These are phyloP conservation scores for Didymella glomerata DNA, from an alignment of 2,329 filamentous ascomycete genomes.

Conservation along the genomic window DNA sequence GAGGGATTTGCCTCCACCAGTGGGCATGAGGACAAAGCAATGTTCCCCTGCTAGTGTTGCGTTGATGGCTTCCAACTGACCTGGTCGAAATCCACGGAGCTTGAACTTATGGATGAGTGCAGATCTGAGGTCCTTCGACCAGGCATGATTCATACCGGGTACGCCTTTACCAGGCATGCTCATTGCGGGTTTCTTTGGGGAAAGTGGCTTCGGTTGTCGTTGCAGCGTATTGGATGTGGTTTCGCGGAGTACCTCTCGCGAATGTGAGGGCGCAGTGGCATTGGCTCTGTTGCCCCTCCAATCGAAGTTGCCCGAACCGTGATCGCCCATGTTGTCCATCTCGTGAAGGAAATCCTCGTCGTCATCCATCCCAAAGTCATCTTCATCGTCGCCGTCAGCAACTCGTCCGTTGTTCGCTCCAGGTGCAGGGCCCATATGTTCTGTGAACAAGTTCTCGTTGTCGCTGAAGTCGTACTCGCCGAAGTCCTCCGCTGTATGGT, in stretches of 20 bases:
- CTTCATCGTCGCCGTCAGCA: constrained; percentile 32
- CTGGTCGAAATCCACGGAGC: constrained; percentile 84
- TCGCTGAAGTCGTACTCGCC: constrained; percentile 41
- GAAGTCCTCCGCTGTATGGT: constrained; percentile 34
- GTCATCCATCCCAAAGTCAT: constrained; percentile 39
- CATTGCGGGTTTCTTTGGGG: constrained; percentile 42
- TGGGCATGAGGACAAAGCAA: constrained; percentile 96
- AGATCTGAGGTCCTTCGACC: constrained; percentile 85
- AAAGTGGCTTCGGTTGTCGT: constrained; percentile 27
- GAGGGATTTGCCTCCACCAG: constrained; percentile 93
- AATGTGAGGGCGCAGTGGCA: constrained; percentile 20
- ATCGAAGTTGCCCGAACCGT: constrained; percentile 38
- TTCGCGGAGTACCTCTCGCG: constrained; percentile 45
- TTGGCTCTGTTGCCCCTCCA: constrained; percentile 42
- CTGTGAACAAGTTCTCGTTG: constrained; percentile 33
- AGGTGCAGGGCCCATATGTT: constrained; percentile 32
- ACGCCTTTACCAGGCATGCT: constrained; percentile 42
- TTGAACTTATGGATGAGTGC: constrained; percentile 85
- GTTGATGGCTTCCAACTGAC: constrained; percentile 96
- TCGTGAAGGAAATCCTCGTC: constrained; percentile 52
- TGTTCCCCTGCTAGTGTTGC: constrained; percentile 87
- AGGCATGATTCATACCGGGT: constrained; percentile 63
- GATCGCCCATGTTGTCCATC: constrained; percentile 54
- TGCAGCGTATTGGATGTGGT: constrained; percentile 34
- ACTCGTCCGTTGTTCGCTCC: not conserved